phyloP scores from a whole-genome alignment of 2,329 filamentous ascomycete genomes.

The Lasiodiplodia sp. region DNA sequence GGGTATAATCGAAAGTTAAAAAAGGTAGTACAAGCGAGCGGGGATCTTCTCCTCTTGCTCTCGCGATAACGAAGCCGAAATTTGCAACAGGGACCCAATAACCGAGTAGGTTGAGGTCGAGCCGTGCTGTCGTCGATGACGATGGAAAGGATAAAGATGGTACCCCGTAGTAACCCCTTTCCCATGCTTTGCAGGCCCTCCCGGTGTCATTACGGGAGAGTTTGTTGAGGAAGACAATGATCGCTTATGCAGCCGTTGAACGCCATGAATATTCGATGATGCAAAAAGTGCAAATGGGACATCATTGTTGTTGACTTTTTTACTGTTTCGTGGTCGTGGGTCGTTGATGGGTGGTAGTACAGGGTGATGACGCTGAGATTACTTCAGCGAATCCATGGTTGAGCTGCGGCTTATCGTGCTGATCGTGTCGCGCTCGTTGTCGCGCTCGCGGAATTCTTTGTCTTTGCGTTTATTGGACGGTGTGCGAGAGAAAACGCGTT shows the following conservation, averaged over 20 bases:
- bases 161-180: slow-evolving; percentile 19
- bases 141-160: slow-evolving; percentile 6
- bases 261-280: slow-evolving; percentile 9
- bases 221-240: slow-evolving; percentile 21
- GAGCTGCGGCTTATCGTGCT: slow-evolving; percentile 45
- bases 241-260: slow-evolving; percentile 24
- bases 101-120: slow-evolving; percentile 11
- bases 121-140: not conserved
- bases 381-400: slow-evolving; percentile 39
- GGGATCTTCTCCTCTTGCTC: slow-evolving; percentile 27
- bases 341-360: slow-evolving; percentile 21
- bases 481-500: slow-evolving; percentile 52
- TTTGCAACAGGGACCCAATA: slow-evolving; percentile 10
- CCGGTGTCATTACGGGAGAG: slow-evolving; percentile 25
- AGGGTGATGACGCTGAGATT: slow-evolving; percentile 15
- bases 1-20: slow-evolving; percentile 28
- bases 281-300: slow-evolving; percentile 7
- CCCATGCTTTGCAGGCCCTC: slow-evolving; percentile 22
- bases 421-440: slow-evolving; percentile 31
- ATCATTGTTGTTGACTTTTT: slow-evolving; percentile 19
- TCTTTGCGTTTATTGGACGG: slow-evolving; percentile 51
- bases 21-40: slow-evolving; percentile 26
- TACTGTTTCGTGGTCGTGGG: slow-evolving; percentile 26
- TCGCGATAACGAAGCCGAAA: slow-evolving; percentile 19
- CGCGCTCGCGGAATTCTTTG: slow-evolving; percentile 43